A percentile compares a stretch with the other conserved stretches of the same genome.
Evolutionary conservation across 2,329 filamentous ascomycete species (phyloP).

Genomic region (Calonectria crousiana): DNA sequence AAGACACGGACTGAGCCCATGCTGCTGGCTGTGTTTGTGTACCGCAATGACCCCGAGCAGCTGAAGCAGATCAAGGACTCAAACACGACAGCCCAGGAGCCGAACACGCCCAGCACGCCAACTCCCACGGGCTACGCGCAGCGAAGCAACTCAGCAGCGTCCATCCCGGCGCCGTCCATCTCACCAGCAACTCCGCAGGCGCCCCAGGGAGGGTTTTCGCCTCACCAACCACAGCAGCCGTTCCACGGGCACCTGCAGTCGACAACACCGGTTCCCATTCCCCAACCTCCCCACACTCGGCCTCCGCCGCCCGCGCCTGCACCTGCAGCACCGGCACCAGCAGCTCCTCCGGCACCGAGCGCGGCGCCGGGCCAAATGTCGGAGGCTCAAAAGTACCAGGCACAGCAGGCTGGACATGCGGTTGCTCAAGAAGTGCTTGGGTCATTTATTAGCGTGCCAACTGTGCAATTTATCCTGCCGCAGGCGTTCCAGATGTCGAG

Average conservation of each 20-base stretch:
- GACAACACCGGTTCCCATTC: conserved; percentile 52
- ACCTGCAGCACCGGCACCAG: conserved; percentile 11
- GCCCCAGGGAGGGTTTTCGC: conserved; percentile 49
- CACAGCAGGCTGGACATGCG: conserved; percentile 65
- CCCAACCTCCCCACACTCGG: conserved; percentile 47
- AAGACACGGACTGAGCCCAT: conserved; percentile 78
- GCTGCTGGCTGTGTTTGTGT: conserved; percentile 87
- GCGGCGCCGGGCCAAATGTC: conserved; percentile 39
- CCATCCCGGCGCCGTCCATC: conserved; percentile 60
- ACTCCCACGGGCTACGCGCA: conserved; percentile 51
- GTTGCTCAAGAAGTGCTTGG: conserved; percentile 75
- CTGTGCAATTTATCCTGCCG: conserved; percentile 76
- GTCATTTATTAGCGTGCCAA: conserved; percentile 70
- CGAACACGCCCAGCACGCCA: conserved; percentile 45
- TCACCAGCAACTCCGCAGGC: conserved; percentile 64
- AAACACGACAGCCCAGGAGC: conserved; percentile 11
- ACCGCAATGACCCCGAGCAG: conserved; percentile 70
- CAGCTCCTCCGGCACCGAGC: conserved; percentile 28
- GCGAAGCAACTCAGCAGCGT: conserved; percentile 59
- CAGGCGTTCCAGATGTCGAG: conserved; percentile 76
- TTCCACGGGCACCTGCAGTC: conserved; percentile 49
- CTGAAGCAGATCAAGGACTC: conserved; percentile 45
- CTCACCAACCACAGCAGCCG: conserved; percentile 48
- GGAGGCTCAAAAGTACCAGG: conserved; percentile 54
- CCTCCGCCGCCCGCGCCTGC: conserved; percentile 21